Evolutionary conservation across 176 grass and related monocot genomes (phyloP).

Genomic region (Tuctoria greenei): DNA sequence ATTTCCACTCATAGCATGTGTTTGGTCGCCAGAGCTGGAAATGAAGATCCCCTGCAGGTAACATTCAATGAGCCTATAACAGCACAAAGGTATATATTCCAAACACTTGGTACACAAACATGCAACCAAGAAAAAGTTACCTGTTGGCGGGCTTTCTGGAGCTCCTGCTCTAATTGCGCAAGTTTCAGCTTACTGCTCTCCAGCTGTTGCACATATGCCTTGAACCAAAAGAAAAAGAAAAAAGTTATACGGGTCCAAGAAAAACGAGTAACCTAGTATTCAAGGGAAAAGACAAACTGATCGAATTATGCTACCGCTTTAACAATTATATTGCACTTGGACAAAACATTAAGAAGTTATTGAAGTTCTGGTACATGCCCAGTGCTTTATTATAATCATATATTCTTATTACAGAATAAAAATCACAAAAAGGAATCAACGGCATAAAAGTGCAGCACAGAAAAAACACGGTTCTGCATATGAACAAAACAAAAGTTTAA

Average conservation of each 20-base stretch:
- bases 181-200: constrained; percentile 81
- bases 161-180: constrained; percentile 71
- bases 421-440: background rate
- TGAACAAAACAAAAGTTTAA: background rate
- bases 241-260: background rate
- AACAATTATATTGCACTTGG: background rate
- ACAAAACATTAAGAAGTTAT: background rate
- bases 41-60: constrained; percentile 66
- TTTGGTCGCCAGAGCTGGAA: constrained; percentile 74
- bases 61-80: constrained; percentile 22
- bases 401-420: constrained; percentile 2
- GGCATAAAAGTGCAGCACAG: background rate
- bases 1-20: constrained; percentile 63
- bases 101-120: background rate
- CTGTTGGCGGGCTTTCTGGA: constrained; percentile 72
- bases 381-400: background rate
- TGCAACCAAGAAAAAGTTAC: constrained; percentile 35
- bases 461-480: too few species aligned
- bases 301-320: background rate
- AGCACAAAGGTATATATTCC: background rate
- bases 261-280: constrained; percentile 1
- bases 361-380: background rate
- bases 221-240: constrained; percentile 24
- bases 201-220: constrained; percentile 82
- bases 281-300: background rate